Evolutionary conservation across 306 rosid species (phyloP).

Genomic region (Cicer cuneatum): DNA sequence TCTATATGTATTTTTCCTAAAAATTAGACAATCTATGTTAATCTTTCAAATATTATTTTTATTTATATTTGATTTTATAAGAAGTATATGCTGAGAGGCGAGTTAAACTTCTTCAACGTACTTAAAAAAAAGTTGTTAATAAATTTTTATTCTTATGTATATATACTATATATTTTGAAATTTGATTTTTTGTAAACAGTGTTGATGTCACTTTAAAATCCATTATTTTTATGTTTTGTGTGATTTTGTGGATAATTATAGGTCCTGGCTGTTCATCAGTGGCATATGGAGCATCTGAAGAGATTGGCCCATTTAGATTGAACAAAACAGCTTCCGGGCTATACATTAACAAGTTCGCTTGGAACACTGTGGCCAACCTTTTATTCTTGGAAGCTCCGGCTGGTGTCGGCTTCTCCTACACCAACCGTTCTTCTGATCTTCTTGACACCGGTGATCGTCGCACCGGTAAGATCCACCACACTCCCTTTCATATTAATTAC

Average conservation of each 20-base stretch:
- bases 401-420: conserved; percentile 94
- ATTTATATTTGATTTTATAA: no score
- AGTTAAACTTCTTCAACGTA: neutral
- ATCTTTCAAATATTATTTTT: no score
- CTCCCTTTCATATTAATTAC: neutral
- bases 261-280: conserved; percentile 99
- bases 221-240: neutral
- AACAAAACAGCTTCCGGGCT: conserved; percentile 79
- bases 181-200: neutral
- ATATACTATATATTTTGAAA: no score
- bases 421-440: conserved; percentile 80
- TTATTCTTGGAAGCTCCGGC: conserved; percentile 90
- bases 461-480: conserved; percentile 60
- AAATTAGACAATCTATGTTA: no score
- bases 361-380: conserved; percentile 88
- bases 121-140: neutral
- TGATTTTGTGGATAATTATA: conserved; percentile 41
- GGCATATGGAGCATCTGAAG: conserved; percentile 98
- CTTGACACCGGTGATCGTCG: conserved; percentile 83
- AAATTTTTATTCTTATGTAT: neutral
- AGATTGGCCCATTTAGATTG: conserved; percentile 89
- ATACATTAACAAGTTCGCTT: conserved; percentile 77
- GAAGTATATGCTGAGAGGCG: neutral
- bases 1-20: no score
- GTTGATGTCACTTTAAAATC: neutral